Evolutionary conservation across 305 asterid genomes (phyloP), one percentile per base, ranked within the genome.

Genomic region (Stenogyne calaminthoides): DNA sequence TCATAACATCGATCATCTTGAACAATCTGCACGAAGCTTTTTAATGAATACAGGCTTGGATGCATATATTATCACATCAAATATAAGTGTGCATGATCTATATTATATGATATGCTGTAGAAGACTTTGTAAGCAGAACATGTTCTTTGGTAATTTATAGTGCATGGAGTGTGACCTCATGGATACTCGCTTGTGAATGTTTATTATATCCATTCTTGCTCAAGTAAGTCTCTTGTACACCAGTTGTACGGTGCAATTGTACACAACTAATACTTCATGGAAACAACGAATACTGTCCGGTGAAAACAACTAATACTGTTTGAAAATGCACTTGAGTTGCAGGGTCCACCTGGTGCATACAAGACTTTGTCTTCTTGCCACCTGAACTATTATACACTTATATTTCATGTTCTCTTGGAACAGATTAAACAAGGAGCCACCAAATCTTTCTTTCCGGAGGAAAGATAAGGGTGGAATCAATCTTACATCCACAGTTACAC

Each of bases 401-500:
- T 77, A 8, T 59, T 25, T 65, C 64, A 55, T 44, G 58, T 73
- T 76, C 47, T 68, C 18, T 67, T 51, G 22, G 46, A 42, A 74
- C 80, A 92, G 99, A 84, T 88, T 95, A 76, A 95, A 95, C 88
- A 95, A 92, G 84, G 99, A 95, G 83, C 99, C 99, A n/a, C 98
- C 99, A 70, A 95, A 95, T 84, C 77, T 92, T 79, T 54, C 91
- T 25, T 94, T 94, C 73, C 88, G 98, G 80, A 92, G 73, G 89
- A 94, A 94, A 81, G 99, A 94, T 18, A 94, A 92, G 81, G 98
- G 98, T 77, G 98, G 99, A 55, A 82, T 95, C 81, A 95, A 86
- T 88, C 92, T 92, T 65, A 95, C 99, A 20, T 88, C 99, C 47
- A 95, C 98, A 39, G 89, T 88, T 64, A 58, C 80, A 64, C 89